Percentiles rank a stretch among this genome's conserved stretches.
Conservation (phyloP, 768 basidiomycete genomes). For the Termitomyces sp. region DNA sequence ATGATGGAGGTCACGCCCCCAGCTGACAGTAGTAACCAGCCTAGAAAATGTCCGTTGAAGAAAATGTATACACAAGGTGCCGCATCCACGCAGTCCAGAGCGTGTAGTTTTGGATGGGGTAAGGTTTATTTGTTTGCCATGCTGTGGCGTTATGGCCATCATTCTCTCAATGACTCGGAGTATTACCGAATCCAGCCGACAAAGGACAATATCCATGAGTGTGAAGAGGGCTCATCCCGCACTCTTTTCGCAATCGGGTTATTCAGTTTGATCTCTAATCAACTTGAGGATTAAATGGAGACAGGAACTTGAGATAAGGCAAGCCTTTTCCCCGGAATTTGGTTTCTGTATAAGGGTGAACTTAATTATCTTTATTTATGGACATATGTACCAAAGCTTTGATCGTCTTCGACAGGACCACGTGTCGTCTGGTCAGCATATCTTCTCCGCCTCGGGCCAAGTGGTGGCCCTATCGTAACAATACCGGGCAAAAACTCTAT, state of each 20-base stretch:
- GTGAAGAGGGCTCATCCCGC: no score
- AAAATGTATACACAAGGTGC: background rate
- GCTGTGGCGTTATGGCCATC: constrained; percentile 3
- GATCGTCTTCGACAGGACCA: constrained; percentile 11
- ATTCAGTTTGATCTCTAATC: background rate
- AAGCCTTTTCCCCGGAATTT: background rate
- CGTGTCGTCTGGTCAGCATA: constrained; percentile 6
- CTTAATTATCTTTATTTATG: constrained; percentile 6
- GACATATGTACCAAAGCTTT: constrained; percentile 1
- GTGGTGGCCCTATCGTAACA: constrained; percentile 11
- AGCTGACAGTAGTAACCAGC: background rate
- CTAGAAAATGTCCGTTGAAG: no score
- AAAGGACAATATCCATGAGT: background rate
- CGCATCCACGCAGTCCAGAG: background rate
- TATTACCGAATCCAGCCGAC: background rate
- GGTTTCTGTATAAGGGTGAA: background rate
- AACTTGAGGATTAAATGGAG: background rate
- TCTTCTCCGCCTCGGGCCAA: constrained; percentile 12
- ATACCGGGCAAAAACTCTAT: constrained; percentile 18
- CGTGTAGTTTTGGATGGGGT: background rate
- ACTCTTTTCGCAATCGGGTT: background rate
- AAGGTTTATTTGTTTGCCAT: background rate
- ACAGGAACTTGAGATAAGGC: background rate
- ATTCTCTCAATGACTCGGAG: background rate
- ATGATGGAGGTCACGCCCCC: background rate